Evolutionary conservation across 148 eudicot genomes (phyloP).

Genomic region (Salicornia ramosissima): DNA sequence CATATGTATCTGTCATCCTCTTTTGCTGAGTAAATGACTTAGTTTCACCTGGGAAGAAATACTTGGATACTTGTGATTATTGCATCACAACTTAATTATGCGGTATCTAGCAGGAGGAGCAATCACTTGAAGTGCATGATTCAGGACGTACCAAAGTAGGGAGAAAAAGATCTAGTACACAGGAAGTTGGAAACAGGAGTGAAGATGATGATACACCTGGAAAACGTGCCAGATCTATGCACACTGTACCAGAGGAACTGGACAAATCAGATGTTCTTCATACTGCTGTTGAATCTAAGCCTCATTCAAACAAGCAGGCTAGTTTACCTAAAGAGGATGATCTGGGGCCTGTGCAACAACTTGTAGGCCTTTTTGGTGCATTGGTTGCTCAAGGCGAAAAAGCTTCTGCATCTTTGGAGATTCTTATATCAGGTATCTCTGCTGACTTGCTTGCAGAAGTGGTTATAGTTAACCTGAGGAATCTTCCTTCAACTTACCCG

Average conservation of each 20-base stretch:
- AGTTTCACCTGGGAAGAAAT: neutral
- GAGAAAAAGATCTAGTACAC: slow-evolving; percentile 63
- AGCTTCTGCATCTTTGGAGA: slow-evolving; percentile 66
- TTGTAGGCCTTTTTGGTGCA: slow-evolving; percentile 74
- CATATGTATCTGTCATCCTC: neutral
- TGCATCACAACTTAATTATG: slow-evolving; percentile 11
- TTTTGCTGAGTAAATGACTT: neutral
- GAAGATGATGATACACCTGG: slow-evolving; percentile 55
- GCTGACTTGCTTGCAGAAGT: slow-evolving; percentile 89
- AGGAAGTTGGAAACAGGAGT: slow-evolving; percentile 36
- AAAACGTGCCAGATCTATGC: slow-evolving; percentile 61
- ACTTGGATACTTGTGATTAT: neutral
- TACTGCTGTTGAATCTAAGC: slow-evolving; percentile 28
- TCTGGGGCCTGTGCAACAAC: slow-evolving; percentile 79
- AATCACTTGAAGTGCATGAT: slow-evolving; percentile 30
- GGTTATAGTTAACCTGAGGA: slow-evolving; percentile 75
- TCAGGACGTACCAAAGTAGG: slow-evolving; percentile 32
- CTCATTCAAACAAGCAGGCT: slow-evolving; percentile 32
- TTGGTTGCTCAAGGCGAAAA: slow-evolving; percentile 93
- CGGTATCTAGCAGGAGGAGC: slow-evolving; percentile 55
- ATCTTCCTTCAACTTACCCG: slow-evolving; percentile 62
- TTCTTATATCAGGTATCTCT: slow-evolving; percentile 87
- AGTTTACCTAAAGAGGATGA: slow-evolving; percentile 40
- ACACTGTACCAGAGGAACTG: slow-evolving; percentile 37
- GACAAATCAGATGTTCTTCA: slow-evolving; percentile 28